Conservation (phyloP, 768 basidiomycete species). For the Boletus rubropictus region DNA sequence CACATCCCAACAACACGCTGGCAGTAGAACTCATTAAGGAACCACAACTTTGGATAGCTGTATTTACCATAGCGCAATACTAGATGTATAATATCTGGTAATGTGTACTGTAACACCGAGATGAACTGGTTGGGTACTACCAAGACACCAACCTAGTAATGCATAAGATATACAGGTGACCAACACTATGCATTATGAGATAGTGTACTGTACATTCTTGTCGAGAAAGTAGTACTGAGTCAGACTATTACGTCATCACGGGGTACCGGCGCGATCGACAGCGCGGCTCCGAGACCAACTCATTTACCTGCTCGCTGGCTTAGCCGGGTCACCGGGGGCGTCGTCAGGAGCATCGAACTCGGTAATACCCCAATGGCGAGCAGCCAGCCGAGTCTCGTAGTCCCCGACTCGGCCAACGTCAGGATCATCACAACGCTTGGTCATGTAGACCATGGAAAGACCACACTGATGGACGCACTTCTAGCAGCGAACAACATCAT, state of each 20-base stretch:
- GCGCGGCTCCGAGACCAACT: neutral
- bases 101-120: too few relatives aligned
- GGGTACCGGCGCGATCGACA: neutral
- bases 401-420: slow-evolving; percentile 40
- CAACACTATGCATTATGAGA: too few relatives aligned
- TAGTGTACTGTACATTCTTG: neutral
- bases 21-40: too few relatives aligned
- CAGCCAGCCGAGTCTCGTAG: slow-evolving; percentile 12
- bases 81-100: too few relatives aligned
- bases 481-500: slow-evolving; percentile 98
- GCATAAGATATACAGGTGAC: too few relatives aligned
- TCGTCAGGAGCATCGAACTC: neutral
- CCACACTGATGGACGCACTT: slow-evolving; percentile 89
- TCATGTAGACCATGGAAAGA: slow-evolving; percentile 95
- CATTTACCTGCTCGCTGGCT: neutral
- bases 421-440: slow-evolving; percentile 83
- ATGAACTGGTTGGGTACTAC: too few relatives aligned
- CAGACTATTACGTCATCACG: slow-evolving; percentile 5
- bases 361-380: slow-evolving; percentile 19
- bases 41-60: too few relatives aligned
- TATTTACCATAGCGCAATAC: too few relatives aligned
- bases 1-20: neutral
- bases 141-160: too few relatives aligned
- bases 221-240: neutral
- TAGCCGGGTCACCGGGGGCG: neutral